Base-by-base conservation (phyloP, 257 asterid species). In the Nicotiana undulata region DNA sequence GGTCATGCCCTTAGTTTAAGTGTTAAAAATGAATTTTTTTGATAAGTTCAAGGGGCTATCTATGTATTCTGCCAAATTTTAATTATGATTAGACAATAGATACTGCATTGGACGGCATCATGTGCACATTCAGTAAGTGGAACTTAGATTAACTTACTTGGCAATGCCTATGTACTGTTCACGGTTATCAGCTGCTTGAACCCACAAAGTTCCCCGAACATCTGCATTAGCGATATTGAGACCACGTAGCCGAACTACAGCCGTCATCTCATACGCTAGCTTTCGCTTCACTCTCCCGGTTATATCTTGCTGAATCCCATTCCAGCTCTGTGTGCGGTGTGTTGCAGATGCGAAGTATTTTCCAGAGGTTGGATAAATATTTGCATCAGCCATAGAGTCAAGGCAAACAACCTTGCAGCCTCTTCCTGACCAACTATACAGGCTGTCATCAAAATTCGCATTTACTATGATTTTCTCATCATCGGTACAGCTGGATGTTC, bases 221-320 rank as follows among this genome's bases (percentile, higher is more conserved):
- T 88, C 91, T 79, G 97, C 79, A 79, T 53, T 85, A 10, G 81
- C 83, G 65, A 86, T 77, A 75, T 90, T 88, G 80, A 82, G 86
- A 77, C 99, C 95, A 81, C 68, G 87, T 80, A 96, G 72, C 32
- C 97, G 90, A 82, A 94, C 95, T 56, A 86, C 80, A 51, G 97
- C 97, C 75, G 83, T 77, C 85, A 91, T 91, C 82, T 91, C 96
- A 58, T 96, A 94, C 59, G 95, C 98, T 74, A 86, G 90, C 88
- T 96, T 96, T 80, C 91, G 84, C 80, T 88, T 89, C 29, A 90
- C 89, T 85, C 90, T 92, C 83, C 92, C 95, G 0, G 95, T 96
- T 87, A 96, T 91, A 75, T 96, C 98, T 89, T 96, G 99, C 81
- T 93, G 98, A 84, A 96, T 94, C 55, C 99, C 98, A 17, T 96